Percentiles rank a stretch among this genome's conserved stretches.
Evolutionary conservation across 257 asterid species (phyloP).

Genomic region (Lantana camara): DNA sequence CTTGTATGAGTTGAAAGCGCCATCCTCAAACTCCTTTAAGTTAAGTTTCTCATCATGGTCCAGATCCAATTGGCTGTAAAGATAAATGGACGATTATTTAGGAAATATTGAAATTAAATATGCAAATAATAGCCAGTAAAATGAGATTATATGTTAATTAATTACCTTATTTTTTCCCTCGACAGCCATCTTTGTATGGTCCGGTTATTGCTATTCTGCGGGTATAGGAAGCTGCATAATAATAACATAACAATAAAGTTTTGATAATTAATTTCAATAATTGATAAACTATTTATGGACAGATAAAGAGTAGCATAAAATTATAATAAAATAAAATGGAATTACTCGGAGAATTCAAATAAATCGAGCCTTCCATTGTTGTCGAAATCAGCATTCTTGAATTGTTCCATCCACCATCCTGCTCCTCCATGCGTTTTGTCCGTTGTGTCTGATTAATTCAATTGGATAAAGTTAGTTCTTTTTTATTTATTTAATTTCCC

Average conservation of each 20-base stretch:
- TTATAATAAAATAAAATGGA: no score
- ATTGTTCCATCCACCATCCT: neutral
- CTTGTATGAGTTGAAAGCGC: neutral
- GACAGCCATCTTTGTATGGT: neutral
- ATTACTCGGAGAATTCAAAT: neutral
- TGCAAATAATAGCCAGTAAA: neutral
- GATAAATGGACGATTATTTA: no score
- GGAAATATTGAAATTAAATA: no score
- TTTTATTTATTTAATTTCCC: no score
- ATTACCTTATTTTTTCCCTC: neutral
- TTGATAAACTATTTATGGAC: no score
- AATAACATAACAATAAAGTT: no score
- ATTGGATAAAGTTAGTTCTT: no score
- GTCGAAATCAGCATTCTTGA: neutral
- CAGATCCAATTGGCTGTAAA: neutral
- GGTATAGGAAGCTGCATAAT: neutral
- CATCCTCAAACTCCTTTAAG: neutral
- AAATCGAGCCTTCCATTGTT: neutral
- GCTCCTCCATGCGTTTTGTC: neutral
- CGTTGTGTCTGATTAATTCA: no score
- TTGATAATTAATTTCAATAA: no score
- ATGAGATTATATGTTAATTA: neutral
- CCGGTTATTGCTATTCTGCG: neutral
- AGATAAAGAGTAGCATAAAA: no score
- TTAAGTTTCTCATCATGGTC: neutral